Evolutionary conservation across 495 filamentous ascomycete genomes (phyloP).

Genomic region (Astrothelium subdiscretum): DNA sequence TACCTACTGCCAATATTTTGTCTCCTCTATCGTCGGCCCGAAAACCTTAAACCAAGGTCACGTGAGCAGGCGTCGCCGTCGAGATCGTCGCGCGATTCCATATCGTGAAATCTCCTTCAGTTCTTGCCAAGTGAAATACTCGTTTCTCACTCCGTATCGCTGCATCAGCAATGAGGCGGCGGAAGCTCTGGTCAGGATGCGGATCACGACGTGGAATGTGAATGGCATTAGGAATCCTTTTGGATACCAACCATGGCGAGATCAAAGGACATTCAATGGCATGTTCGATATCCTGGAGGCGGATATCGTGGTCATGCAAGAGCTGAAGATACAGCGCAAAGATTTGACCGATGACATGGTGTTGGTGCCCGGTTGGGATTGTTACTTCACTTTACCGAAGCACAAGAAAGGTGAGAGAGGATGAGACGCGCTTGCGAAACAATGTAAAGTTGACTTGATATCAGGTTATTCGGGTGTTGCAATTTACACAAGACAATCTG

Average conservation of each 20-base stretch:
- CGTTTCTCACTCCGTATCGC: not conserved
- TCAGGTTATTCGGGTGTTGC: constrained; percentile 93
- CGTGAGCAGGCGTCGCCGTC: not conserved
- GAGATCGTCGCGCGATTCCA: not conserved
- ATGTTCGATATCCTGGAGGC: constrained; percentile 95
- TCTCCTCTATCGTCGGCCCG: not conserved
- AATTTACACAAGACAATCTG: constrained; percentile 84
- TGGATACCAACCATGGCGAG: constrained; percentile 87
- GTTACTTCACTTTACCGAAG: constrained; percentile 83
- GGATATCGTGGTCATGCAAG: constrained; percentile 91
- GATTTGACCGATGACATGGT: constrained; percentile 95
- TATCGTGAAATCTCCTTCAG: not conserved
- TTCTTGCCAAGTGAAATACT: not conserved
- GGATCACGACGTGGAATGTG: constrained; percentile 91
- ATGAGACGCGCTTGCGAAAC: not conserved
- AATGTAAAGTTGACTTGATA: not conserved
- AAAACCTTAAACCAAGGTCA: not conserved
- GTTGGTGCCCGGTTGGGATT: constrained; percentile 89
- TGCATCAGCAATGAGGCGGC: constrained; percentile 16
- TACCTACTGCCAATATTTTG: not conserved
- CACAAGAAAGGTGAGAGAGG: constrained; percentile 68
- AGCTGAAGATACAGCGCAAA: constrained; percentile 92
- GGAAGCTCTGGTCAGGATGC: constrained; percentile 16
- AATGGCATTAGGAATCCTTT: constrained; percentile 97
- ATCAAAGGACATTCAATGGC: constrained; percentile 73